Base-by-base conservation (phyloP, 352 stramenopile genomes). In the Phytophthora cactorum region DNA sequence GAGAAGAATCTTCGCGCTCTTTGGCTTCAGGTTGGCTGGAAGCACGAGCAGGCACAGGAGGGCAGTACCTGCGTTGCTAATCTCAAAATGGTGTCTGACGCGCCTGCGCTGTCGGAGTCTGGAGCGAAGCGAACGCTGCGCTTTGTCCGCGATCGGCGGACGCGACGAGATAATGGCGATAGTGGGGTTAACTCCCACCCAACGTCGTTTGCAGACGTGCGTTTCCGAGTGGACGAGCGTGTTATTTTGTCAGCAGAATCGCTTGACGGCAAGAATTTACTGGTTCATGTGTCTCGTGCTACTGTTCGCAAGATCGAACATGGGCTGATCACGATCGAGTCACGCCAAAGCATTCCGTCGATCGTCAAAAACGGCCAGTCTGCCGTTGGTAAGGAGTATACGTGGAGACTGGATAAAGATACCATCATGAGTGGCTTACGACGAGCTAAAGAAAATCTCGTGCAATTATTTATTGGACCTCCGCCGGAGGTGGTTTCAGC, bases 331-430 rank as follows among this genome's bases (percentile, higher is more conserved):
- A 75, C 71, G 4, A 56, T 95, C 1, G 78, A 90, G 39, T 67
- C 81, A 2, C 79, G 82, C 15, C 84, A 92, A 66, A 62, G 57
- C 7, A 84, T 95, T 31, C 85, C 88, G 17, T 74, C 65, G 9
- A 81, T 91, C 8, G 74, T 95, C n/a, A 69, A 56, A 17, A 74
- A 53, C 10, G 88, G 88, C 0, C 39, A 79, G 44, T 94, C 88
- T 14, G 59, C 73, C 7, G 84, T 95, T 11, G 88, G 88, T 0
- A 76, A 75, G 27, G 45, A 81, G 14, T 93, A 83, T 53, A 84
- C 74, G 2, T 95, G 84, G 81, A 79, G 88, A 49, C 51, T 95
- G n/a, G 88, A 95, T 65, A 90, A 91, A 70, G 80, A 95, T 29
- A 49, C 72, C 12, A 86, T 92, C 14, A 70, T 81, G 52, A 91